phyloP scores from a whole-genome alignment of 2,329 filamentous ascomycete species.

The Aspergillus caelatus region DNA sequence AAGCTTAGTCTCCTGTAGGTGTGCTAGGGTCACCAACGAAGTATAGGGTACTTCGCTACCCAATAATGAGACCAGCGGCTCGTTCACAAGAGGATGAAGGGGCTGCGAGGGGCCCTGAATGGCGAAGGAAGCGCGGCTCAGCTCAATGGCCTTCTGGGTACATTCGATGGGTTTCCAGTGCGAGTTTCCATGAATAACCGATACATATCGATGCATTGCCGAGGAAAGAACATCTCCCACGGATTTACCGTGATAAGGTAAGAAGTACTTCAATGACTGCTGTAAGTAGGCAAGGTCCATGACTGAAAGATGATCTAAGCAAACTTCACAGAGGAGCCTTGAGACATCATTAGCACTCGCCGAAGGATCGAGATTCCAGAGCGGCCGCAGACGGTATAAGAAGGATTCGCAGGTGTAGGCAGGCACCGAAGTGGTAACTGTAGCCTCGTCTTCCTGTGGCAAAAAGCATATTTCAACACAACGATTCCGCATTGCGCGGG shows the following conservation, averaged over 20 bases:
- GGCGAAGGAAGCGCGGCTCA: constrained; percentile 29
- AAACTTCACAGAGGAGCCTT: constrained; percentile 30
- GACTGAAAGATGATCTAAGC: constrained; percentile 42
- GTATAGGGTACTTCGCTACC: constrained; percentile 24
- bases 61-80: constrained; percentile 37
- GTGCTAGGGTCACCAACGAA: constrained; percentile 32
- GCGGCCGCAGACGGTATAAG: constrained; percentile 42
- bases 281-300: constrained; percentile 38
- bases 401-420: constrained; percentile 43
- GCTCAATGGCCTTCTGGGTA: constrained; percentile 23
- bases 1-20: constrained; percentile 42
- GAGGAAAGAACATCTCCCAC: constrained; percentile 19
- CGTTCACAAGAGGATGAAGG: constrained; percentile 44
- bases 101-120: constrained; percentile 34
- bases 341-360: constrained; percentile 15
- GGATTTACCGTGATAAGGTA: constrained; percentile 19
- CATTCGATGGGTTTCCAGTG: constrained; percentile 32
- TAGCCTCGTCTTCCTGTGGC: constrained; percentile 35
- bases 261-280: constrained; percentile 27
- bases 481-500: constrained; percentile 93
- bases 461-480: constrained; percentile 85
- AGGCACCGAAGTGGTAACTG: constrained; percentile 25
- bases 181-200: constrained; percentile 34
- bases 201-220: constrained; percentile 34
- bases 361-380: constrained; percentile 30